phyloP scores from a whole-genome alignment of 192 early-diverging fungal genomes.

The Hyaloraphidium curvatum region DNA sequence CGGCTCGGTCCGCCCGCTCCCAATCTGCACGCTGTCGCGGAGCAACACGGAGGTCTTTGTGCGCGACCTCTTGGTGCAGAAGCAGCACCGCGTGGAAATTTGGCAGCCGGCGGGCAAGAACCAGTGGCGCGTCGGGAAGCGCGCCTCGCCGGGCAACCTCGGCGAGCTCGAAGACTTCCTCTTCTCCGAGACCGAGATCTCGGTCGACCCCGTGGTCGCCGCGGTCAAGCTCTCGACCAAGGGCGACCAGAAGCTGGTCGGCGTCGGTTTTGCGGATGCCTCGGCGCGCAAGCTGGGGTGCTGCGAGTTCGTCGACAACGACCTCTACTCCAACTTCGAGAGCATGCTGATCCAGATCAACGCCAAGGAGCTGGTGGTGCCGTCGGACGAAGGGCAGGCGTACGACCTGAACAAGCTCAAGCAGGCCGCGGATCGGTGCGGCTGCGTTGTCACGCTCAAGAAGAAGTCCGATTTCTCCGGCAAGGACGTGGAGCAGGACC shows the following conservation, averaged over 20 bases:
- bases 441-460: slow-evolving; percentile 46
- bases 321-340: slow-evolving; percentile 84
- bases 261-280: slow-evolving; percentile 76
- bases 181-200: slow-evolving; percentile 51
- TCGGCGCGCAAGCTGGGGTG: slow-evolving; percentile 60
- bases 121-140: neutral
- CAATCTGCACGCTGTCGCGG: slow-evolving; percentile 60
- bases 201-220: slow-evolving; percentile 49
- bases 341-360: slow-evolving; percentile 78
- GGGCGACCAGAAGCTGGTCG: slow-evolving; percentile 48
- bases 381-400: slow-evolving; percentile 22
- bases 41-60: slow-evolving; percentile 57
- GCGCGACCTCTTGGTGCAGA: slow-evolving; percentile 52
- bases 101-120: slow-evolving; percentile 30
- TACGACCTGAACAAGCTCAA: slow-evolving; percentile 48
- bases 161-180: slow-evolving; percentile 78
- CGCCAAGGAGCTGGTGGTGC: slow-evolving; percentile 77
- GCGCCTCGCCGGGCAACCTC: slow-evolving; percentile 91
- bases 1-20: slow-evolving; percentile 31
- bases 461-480: slow-evolving; percentile 47
- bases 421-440: slow-evolving; percentile 51
- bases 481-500: slow-evolving; percentile 70
- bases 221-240: slow-evolving; percentile 39
- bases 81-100: slow-evolving; percentile 66
- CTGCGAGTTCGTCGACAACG: slow-evolving; percentile 81